phyloP scores from a whole-genome alignment of 257 asterid genomes.

The Eucommia ulmoides region DNA sequence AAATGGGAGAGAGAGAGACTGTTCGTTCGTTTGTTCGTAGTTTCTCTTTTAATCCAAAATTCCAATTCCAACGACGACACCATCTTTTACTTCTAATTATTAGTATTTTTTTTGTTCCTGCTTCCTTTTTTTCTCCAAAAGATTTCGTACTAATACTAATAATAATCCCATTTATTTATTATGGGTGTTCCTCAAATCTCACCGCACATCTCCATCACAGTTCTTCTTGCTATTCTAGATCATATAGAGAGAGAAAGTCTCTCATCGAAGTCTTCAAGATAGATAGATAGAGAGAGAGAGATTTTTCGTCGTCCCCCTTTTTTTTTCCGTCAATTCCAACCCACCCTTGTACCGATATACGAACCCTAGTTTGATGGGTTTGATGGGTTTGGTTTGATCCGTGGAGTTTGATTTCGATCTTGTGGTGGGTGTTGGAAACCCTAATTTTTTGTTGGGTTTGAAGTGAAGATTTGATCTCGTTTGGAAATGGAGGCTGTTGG shows the following conservation, averaged over 20 bases:
- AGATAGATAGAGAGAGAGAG: slow-evolving; percentile 16
- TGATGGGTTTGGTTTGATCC: slow-evolving; percentile 8
- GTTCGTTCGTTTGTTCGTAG: not conserved
- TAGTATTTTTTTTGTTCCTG: not conserved
- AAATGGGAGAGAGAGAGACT: not conserved
- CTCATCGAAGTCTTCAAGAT: no score
- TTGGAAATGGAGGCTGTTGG: slow-evolving; percentile 39
- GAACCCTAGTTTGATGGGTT: slow-evolving; percentile 21
- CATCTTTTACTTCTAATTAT: not conserved
- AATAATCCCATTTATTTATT: slow-evolving; percentile 7
- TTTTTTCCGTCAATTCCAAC: slow-evolving; percentile 17
- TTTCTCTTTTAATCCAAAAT: not conserved
- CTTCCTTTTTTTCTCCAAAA: not conserved
- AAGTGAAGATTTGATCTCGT: slow-evolving; percentile 12
- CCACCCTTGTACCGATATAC: slow-evolving; percentile 11
- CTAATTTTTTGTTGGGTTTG: slow-evolving; percentile 5
- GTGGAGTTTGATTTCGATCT: slow-evolving; percentile 21
- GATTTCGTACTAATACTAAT: not conserved
- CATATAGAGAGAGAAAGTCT: slow-evolving; percentile 21
- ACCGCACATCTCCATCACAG: slow-evolving; percentile 59
- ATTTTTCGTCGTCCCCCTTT: slow-evolving; percentile 6
- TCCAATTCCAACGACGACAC: no score
- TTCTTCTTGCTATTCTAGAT: slow-evolving; percentile 20
- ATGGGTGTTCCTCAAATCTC: slow-evolving; percentile 42
- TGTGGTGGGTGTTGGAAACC: slow-evolving; percentile 12